These are phyloP conservation scores for Candida sp. DNA, from an alignment of 1,139 yeast species.

Conservation along the genomic window DNA sequence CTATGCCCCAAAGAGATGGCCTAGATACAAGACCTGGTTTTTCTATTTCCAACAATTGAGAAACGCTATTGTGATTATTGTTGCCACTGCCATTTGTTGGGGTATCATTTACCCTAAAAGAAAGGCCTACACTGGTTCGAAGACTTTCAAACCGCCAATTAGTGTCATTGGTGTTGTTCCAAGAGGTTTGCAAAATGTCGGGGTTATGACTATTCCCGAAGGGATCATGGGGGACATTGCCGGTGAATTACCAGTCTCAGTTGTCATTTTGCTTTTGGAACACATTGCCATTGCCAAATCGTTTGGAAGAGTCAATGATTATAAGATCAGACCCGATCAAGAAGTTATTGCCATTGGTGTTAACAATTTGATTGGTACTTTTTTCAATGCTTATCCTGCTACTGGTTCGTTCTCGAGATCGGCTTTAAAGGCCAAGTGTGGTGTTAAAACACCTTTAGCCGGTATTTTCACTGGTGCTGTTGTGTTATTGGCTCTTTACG, in stretches of 20 bases:
- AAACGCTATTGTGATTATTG: slow-evolving; percentile 75
- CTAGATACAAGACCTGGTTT: slow-evolving; percentile 51
- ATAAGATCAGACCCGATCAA: slow-evolving; percentile 89
- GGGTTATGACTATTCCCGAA: slow-evolving; percentile 65
- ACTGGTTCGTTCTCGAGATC: slow-evolving; percentile 96
- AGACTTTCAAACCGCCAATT: slow-evolving; percentile 44
- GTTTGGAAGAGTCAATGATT: slow-evolving; percentile 89
- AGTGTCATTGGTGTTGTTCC: slow-evolving; percentile 76
- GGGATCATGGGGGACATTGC: slow-evolving; percentile 64
- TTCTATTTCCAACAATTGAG: slow-evolving; percentile 77
- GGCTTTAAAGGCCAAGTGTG: slow-evolving; percentile 92
- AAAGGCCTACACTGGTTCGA: slow-evolving; percentile 43
- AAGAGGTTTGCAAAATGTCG: slow-evolving; percentile 74
- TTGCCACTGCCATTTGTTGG: slow-evolving; percentile 71
- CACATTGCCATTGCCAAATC: slow-evolving; percentile 94
- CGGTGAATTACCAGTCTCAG: slow-evolving; percentile 80
- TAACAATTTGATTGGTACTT: slow-evolving; percentile 85
- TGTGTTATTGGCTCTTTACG: slow-evolving; percentile 82
- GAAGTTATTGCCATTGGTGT: slow-evolving; percentile 94
- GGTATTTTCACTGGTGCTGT: slow-evolving; percentile 90
- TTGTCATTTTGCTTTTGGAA: slow-evolving; percentile 77
- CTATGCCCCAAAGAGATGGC: slow-evolving; percentile 62
- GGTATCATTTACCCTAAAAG: slow-evolving; percentile 68
- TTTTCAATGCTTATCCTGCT: slow-evolving; percentile 92
- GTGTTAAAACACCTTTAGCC: slow-evolving; percentile 92